phyloP scores from a whole-genome alignment of 2,329 filamentous ascomycete genomes.

The Beauveria sp. region DNA sequence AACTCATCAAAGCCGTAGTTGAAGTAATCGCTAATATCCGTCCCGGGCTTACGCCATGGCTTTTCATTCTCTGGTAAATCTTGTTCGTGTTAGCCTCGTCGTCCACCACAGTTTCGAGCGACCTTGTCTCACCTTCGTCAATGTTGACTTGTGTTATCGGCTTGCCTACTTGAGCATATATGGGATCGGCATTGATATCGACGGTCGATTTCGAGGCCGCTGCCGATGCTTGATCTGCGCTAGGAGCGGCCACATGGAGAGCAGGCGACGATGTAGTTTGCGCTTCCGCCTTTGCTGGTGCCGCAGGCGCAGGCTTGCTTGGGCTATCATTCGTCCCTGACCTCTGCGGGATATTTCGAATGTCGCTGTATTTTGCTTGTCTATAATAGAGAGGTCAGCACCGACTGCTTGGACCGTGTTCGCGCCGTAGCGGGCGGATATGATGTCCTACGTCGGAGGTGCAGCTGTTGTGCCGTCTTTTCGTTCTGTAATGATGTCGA shows the following conservation, averaged over 20 bases:
- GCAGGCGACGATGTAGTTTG: conserved; percentile 24
- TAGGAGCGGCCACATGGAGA: conserved; percentile 30
- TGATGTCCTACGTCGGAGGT: conserved; percentile 44
- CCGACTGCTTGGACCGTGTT: background rate
- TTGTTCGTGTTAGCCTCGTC: conserved; percentile 18
- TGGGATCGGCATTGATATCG: conserved; percentile 75
- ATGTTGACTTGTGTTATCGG: conserved; percentile 71
- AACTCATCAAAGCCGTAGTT: conserved; percentile 99
- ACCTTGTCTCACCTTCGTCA: conserved; percentile 46
- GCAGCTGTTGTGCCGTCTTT: conserved; percentile 56
- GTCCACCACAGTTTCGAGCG: background rate
- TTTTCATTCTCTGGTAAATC: conserved; percentile 76
- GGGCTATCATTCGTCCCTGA: conserved; percentile 45
- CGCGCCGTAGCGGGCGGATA: background rate
- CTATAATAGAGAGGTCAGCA: conserved; percentile 25
- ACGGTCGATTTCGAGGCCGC: conserved; percentile 74
- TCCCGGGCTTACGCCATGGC: conserved; percentile 90
- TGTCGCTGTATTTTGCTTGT: conserved; percentile 56
- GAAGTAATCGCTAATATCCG: conserved; percentile 94
- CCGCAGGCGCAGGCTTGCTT: conserved; percentile 37
- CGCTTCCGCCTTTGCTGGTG: conserved; percentile 34
- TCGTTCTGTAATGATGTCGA: conserved; percentile 61
- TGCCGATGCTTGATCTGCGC: conserved; percentile 48
- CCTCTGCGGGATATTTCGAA: conserved; percentile 56
- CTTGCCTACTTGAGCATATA: conserved; percentile 72